Conservation (phyloP, 2,329 filamentous ascomycete genomes). For the Didymella pomorum region DNA sequence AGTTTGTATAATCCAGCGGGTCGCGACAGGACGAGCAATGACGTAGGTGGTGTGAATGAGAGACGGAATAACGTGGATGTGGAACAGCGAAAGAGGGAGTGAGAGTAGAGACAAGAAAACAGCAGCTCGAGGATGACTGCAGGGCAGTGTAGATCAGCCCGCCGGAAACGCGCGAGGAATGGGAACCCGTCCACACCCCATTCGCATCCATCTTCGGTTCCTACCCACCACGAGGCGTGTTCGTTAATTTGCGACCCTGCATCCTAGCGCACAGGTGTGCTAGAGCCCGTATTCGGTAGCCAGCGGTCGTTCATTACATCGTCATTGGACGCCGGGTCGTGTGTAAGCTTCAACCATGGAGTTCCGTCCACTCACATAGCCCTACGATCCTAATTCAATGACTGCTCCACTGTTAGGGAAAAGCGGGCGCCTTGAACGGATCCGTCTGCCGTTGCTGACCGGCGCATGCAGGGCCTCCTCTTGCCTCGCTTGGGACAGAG, state of each 20-base stretch:
- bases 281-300: constrained; percentile 11
- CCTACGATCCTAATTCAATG: constrained; percentile 8
- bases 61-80: neutral
- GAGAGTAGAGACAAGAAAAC: constrained; percentile 6
- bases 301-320: neutral
- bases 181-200: neutral
- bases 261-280: constrained; percentile 1
- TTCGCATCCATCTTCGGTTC: constrained; percentile 5
- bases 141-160: constrained; percentile 9
- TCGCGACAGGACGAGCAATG: neutral
- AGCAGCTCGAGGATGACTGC: constrained; percentile 5
- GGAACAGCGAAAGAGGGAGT: constrained; percentile 1
- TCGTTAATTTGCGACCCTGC: constrained; percentile 7
- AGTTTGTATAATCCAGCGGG: neutral
- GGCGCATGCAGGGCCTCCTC: neutral
- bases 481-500: neutral
- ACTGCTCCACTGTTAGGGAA: constrained; percentile 10
- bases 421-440: constrained; percentile 12
- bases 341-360: constrained; percentile 3
- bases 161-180: constrained; percentile 8
- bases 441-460: constrained; percentile 15
- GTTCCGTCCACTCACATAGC: constrained; percentile 6
- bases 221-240: neutral
- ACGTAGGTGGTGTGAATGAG: neutral
- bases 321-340: constrained; percentile 3